Evolutionary conservation across 495 filamentous ascomycete genomes (phyloP).

Genomic region (Cryomyces minteri): DNA sequence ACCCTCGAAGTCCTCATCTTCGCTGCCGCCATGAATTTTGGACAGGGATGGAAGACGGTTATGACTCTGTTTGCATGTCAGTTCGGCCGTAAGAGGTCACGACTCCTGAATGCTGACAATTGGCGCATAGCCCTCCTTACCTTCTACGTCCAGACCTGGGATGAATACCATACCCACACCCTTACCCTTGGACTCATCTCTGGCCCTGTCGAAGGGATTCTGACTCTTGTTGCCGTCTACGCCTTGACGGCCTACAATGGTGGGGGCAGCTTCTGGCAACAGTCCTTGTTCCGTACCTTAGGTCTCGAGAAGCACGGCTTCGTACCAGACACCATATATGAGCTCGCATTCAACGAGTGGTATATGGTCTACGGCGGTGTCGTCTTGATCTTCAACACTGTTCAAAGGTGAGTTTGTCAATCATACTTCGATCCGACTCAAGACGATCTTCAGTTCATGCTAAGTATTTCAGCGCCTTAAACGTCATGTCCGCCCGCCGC

Average conservation of each 20-base stretch:
- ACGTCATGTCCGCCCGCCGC: constrained; percentile 66
- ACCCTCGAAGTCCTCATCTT: constrained; percentile 87
- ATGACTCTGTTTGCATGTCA: constrained; percentile 52
- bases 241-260: constrained; percentile 70
- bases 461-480: constrained; percentile 36
- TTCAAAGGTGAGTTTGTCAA: constrained; percentile 28
- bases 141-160: constrained; percentile 98
- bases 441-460: too few species aligned
- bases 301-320: constrained; percentile 44
- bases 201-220: constrained; percentile 86
- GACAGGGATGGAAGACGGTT: constrained; percentile 81
- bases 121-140: constrained; percentile 45
- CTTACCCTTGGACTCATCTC: constrained; percentile 84
- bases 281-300: constrained; percentile 51
- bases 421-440: too few species aligned
- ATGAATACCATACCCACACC: constrained; percentile 95
- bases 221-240: constrained; percentile 69
- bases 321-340: constrained; percentile 50
- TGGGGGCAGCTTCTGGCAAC: constrained; percentile 73
- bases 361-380: constrained; percentile 80
- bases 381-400: constrained; percentile 68
- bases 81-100: constrained; percentile 27
- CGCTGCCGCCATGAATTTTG: constrained; percentile 75
- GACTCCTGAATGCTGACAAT: constrained; percentile 9
- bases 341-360: constrained; percentile 75